Evolutionary conservation across 1,284 basidiomycete genomes (phyloP).

Genomic region (Quambalaria eucalypti): DNA sequence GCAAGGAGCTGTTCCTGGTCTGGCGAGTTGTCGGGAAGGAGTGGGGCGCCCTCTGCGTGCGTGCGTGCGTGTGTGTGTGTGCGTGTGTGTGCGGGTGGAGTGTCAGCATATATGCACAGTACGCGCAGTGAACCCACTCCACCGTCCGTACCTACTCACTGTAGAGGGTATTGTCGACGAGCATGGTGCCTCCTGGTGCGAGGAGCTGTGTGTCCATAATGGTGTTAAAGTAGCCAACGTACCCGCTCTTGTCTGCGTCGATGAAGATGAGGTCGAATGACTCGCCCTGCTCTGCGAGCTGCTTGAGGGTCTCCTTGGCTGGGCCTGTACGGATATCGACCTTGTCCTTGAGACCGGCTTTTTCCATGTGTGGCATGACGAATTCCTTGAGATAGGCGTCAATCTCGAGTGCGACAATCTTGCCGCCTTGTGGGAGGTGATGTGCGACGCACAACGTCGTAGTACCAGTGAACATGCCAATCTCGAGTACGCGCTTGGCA

Average conservation of each 20-base stretch:
- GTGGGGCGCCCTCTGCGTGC: not conserved
- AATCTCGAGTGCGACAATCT: slow-evolving; percentile 43
- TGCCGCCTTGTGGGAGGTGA: slow-evolving; percentile 17
- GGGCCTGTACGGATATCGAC: slow-evolving; percentile 37
- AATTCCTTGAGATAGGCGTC: slow-evolving; percentile 40
- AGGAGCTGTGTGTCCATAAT: slow-evolving; percentile 34
- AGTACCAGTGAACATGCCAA: slow-evolving; percentile 36
- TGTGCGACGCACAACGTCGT: slow-evolving; percentile 31
- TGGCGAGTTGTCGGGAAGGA: not conserved
- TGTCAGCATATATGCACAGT: too few species aligned
- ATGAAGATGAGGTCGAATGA: slow-evolving; percentile 47
- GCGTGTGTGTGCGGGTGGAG: too few species aligned
- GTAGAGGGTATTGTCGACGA: slow-evolving; percentile 46
- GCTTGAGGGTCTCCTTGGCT: slow-evolving; percentile 20
- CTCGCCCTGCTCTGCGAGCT: slow-evolving; percentile 12
- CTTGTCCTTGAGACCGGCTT: slow-evolving; percentile 33
- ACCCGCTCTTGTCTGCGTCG: slow-evolving; percentile 46
- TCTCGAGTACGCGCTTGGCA: slow-evolving; percentile 25
- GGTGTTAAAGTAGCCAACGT: slow-evolving; percentile 31
- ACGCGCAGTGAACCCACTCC: too few species aligned
- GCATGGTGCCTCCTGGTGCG: slow-evolving; percentile 27
- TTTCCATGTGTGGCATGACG: slow-evolving; percentile 31
- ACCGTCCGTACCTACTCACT: slow-evolving; percentile 28
- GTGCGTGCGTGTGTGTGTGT: too few species aligned
- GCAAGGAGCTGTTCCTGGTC: not conserved